Conservation (phyloP, 371 early-diverging fungal genomes). For the Cokeromyces recurvatus region DNA sequence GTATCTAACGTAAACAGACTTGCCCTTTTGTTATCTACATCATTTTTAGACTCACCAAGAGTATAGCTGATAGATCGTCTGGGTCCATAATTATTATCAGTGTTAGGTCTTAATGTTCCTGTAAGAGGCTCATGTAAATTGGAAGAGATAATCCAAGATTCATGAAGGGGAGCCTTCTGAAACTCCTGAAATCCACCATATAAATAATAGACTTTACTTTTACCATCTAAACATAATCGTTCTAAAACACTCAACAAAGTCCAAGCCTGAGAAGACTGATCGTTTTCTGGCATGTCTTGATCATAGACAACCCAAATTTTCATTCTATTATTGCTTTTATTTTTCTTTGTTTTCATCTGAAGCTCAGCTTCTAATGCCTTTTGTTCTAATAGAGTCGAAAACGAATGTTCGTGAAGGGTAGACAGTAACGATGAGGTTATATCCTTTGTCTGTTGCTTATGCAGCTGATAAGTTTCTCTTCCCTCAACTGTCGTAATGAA, state of each 20-base stretch:
- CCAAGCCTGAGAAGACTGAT: constrained; percentile 55
- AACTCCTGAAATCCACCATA: constrained; percentile 34
- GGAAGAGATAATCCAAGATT: background rate
- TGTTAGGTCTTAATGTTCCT: background rate
- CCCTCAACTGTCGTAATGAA: constrained; percentile 63
- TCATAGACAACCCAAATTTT: constrained; percentile 56
- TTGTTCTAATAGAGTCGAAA: constrained; percentile 19
- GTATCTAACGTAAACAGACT: constrained; percentile 49
- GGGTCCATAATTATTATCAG: constrained; percentile 14
- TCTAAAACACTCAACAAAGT: constrained; percentile 55
- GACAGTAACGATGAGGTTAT: too few species aligned
- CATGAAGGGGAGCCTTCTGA: constrained; percentile 10
- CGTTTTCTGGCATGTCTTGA: constrained; percentile 46
- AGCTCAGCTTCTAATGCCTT: constrained; percentile 20
- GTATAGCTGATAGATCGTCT: constrained; percentile 44
- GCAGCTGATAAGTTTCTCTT: constrained; percentile 34
- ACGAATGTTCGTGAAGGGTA: too few species aligned
- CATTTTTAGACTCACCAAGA: constrained; percentile 25
- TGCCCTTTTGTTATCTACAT: constrained; percentile 35
- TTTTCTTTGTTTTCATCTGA: constrained; percentile 9
- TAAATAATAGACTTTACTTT: constrained; percentile 25
- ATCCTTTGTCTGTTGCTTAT: background rate
- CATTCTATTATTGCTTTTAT: background rate
- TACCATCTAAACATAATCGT: constrained; percentile 20
- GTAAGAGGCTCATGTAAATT: background rate